Evolutionary conservation across 306 rosid genomes (phyloP).

Genomic region (Glycyrrhiza uralensis): DNA sequence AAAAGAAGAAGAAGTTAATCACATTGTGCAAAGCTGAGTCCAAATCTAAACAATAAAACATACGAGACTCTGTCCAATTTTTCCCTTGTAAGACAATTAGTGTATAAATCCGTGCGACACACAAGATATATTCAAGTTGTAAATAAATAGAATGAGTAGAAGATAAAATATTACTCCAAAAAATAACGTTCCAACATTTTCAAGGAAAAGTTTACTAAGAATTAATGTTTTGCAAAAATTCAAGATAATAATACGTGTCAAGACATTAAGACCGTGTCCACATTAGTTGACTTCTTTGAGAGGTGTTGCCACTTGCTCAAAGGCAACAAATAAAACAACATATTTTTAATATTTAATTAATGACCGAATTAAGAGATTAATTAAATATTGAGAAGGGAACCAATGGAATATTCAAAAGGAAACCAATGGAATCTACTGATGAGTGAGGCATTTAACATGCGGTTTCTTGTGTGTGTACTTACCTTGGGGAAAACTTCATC

Average conservation of each 20-base stretch:
- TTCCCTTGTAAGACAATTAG: background rate
- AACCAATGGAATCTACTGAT: background rate
- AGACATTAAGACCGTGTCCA: background rate
- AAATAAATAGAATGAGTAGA: too few relatives aligned
- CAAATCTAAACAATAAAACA: background rate
- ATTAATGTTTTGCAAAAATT: too few relatives aligned
- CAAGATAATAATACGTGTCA: background rate
- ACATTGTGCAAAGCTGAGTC: background rate
- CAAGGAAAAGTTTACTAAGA: too few relatives aligned
- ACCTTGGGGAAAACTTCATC: constrained; percentile 79
- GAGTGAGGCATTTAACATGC: background rate
- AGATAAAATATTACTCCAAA: too few relatives aligned
- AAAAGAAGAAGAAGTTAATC: background rate
- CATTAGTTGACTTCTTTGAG: background rate
- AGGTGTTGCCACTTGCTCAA: background rate
- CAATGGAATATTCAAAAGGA: background rate
- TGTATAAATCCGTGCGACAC: too few relatives aligned
- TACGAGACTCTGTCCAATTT: background rate
- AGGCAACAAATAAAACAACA: background rate
- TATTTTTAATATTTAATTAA: background rate
- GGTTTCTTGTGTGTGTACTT: background rate
- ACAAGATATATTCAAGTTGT: background rate
- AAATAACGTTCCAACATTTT: too few relatives aligned
- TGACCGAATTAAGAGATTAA: background rate
- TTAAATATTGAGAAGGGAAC: background rate